Base-by-base conservation (phyloP, 2,329 filamentous ascomycete genomes). In the Colletotrichum higginsianum region DNA sequence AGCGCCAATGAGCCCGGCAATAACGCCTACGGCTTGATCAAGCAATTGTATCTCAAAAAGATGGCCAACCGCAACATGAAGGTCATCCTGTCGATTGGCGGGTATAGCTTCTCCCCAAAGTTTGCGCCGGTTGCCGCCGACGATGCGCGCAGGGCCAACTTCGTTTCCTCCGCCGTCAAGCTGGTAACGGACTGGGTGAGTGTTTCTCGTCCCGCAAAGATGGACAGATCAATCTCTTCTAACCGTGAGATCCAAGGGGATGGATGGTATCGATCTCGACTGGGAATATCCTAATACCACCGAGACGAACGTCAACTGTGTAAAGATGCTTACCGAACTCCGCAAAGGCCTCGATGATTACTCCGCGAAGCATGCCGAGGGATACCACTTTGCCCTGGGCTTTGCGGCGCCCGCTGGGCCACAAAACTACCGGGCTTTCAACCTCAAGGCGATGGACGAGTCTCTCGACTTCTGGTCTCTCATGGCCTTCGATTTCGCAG, bases 91-190 rank as follows among this genome's bases (percentile, higher is more conserved):
- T 93, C 90, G 56, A 94, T 98, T 74, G 95, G 95, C 57, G 94
- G 95, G 35, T 97, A 93, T 92, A 95, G 93, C 0, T 96, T 93
- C 81, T 94, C 93, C 1, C 84, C 87, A 74, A 94, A 94, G 79
- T 96, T 97, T 78, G 85, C 92, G 0, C 84, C 85, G 0, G 91
- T 91, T 0, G 89, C 91, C 6, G 89, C 89, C 68, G 92, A 91
- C 0, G 85, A 87, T 0, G 81, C 84, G 2, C 90, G 88, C 15
- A 88, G 94, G 16, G 81, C 85, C 49, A 88, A 75, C 2, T 97
- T 97, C 81, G 94, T 94, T 4, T 82, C 87, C 57, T 89, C 88
- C 6, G 90, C 93, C 2, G 91, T 95, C 1, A 82, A 86, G 13
- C 80, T 96, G 62, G 85, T 97, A 64, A 90, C 92, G 76, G 91